Percentiles rank a stretch among this genome's conserved stretches.
Conservation (phyloP, 768 basidiomycete genomes). For the Leucocoprinus leucothites region DNA sequence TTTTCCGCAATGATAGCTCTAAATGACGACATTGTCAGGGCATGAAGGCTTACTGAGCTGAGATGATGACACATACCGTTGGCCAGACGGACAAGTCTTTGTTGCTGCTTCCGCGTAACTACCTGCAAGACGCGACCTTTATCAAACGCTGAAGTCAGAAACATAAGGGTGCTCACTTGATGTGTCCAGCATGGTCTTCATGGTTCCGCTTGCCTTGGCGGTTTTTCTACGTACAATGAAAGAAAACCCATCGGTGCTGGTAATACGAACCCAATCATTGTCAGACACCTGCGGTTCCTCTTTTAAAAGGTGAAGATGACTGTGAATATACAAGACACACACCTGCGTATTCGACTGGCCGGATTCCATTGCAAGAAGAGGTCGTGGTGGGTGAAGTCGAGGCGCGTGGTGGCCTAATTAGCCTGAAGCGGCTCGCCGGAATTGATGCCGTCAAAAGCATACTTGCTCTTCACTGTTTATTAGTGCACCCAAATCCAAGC, state of each 20-base stretch:
- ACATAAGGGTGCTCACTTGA: slow-evolving; percentile 67
- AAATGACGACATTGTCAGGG: background rate
- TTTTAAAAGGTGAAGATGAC: no score
- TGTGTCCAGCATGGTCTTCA: slow-evolving; percentile 76
- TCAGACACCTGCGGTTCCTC: slow-evolving; percentile 14
- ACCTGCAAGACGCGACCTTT: no score
- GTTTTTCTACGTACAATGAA: slow-evolving; percentile 77
- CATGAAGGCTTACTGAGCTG: background rate
- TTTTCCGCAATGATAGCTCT: slow-evolving; percentile 80
- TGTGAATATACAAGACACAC: no score
- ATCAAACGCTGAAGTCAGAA: no score
- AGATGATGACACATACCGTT: slow-evolving; percentile 63
- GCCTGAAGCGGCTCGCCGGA: no score
- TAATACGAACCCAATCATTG: slow-evolving; percentile 72
- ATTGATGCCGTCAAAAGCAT: no score
- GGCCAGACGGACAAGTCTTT: slow-evolving; percentile 65
- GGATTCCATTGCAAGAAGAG: no score
- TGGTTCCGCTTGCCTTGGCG: slow-evolving; percentile 75
- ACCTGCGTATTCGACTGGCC: no score
- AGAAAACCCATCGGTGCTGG: slow-evolving; percentile 76
- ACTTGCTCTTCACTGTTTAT: no score
- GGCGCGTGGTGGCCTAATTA: no score
- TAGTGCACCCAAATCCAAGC: no score
- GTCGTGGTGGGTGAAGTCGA: no score
- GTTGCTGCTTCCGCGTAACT: slow-evolving; percentile 72